Base-by-base conservation (phyloP, 441 rosid species). In the Aquilaria agallochum region DNA sequence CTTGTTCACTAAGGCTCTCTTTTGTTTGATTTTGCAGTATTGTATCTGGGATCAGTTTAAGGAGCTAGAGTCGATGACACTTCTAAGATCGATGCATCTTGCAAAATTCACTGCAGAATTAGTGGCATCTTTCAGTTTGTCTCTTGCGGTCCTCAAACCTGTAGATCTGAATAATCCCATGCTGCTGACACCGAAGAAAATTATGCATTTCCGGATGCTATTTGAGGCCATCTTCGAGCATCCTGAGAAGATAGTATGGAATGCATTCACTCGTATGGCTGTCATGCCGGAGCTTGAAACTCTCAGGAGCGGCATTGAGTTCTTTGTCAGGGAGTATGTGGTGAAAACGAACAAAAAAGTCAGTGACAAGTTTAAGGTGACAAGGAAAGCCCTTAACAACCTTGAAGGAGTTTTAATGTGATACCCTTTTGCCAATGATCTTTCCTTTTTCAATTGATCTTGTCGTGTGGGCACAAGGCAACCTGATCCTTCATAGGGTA, bases 31-130 rank as follows among this genome's bases (percentile, higher is more conserved):
- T 51, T 50, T 55, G 64, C 91, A 93, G 97, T 86, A 62, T 73
- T 88, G 96, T 70, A 62, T 90, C 10, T 86, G 97, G 95, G 98
- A 93, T 71, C 95, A 86, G 63, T 90, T 83, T 66, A 90, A 84
- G 55, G 91, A 85, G 84, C 76, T 88, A 56, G 91, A 88, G 63
- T 71, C 90, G 1, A 81, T 80, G 88, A 78, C 76, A 27, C 91
- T 88, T 55, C 59, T 63, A 59, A 83, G 96, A 74, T 88, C 96
- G 20, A 82, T 94, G 96, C 85, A 94, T 77, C 81, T 88, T 15
- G 97, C 95, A 9, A 90, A 85, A 68, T 89, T 94, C 34, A 81
- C 82, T 44, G 89, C 89, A 2, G 98, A 94, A 74, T 87, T 94
- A 85, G 70, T 90, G 31, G 72, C 83, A 2, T 75, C 85, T 5